phyloP scores from a whole-genome alignment of 2,329 filamentous ascomycete genomes.

The Penicillium sclerotiorum region DNA sequence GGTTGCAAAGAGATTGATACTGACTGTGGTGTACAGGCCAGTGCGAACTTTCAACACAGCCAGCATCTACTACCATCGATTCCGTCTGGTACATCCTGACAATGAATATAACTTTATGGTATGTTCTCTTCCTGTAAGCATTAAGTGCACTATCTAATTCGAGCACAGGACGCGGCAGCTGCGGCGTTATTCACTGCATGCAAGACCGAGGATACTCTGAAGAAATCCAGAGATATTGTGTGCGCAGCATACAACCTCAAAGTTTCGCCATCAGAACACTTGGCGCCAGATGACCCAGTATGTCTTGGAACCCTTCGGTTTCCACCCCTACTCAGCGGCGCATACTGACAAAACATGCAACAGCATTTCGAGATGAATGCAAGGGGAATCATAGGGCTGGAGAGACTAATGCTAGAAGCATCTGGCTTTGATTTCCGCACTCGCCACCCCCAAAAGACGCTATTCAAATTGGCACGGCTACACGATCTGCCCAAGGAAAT shows the following conservation, averaged over 20 bases:
- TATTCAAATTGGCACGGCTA: conserved; percentile 75
- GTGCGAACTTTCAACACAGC: conserved; percentile 91
- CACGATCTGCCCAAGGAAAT: conserved; percentile 61
- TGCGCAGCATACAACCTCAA: conserved; percentile 89
- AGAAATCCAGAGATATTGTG: conserved; percentile 92
- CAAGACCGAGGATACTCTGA: conserved; percentile 97
- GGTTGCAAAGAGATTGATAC: conserved; percentile 6
- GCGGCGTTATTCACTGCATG: conserved; percentile 89
- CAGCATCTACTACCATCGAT: conserved; percentile 90
- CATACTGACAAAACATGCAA: background rate
- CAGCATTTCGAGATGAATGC: conserved; percentile 79
- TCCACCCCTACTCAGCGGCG: background rate
- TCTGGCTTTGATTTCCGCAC: conserved; percentile 92
- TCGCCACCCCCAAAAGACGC: conserved; percentile 79
- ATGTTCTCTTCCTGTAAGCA: conserved; percentile 8
- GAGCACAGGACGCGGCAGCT: conserved; percentile 73
- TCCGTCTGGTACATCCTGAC: conserved; percentile 82
- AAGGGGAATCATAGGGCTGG: conserved; percentile 82
- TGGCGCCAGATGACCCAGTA: conserved; percentile 81
- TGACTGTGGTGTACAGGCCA: conserved; percentile 57
- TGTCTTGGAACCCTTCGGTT: conserved; percentile 20
- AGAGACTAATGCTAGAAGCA: conserved; percentile 89
- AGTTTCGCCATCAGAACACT: conserved; percentile 64
- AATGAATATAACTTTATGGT: conserved; percentile 76
- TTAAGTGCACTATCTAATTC: conserved; percentile 5